These are phyloP conservation scores for Aristolochia fimbriata DNA, from an alignment of 164 flowering plant genomes.

Conservation along the genomic window DNA sequence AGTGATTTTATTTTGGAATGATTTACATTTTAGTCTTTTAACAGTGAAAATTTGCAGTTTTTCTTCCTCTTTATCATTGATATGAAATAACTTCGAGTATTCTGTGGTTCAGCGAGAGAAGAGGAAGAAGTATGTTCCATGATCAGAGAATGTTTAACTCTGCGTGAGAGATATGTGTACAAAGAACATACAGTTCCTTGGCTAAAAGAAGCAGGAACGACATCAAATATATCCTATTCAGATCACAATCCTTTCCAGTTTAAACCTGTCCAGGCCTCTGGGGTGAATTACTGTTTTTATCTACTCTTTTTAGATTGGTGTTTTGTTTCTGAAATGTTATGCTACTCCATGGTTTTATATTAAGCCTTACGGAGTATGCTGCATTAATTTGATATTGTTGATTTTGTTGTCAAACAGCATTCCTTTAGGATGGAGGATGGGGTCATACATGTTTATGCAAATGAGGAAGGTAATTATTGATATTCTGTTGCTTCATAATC, in stretches of 20 bases:
- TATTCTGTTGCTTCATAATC: neutral
- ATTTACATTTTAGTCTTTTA: too few species aligned
- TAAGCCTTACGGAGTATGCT: neutral
- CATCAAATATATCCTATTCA: conserved; percentile 91
- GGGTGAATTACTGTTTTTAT: conserved; percentile 37
- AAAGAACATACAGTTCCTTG: conserved; percentile 84
- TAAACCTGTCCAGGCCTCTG: conserved; percentile 58
- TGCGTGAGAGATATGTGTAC: conserved; percentile 76
- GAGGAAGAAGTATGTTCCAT: conserved; percentile 66
- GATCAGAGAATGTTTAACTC: conserved; percentile 78
- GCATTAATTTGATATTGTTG: too few species aligned
- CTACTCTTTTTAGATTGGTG: neutral
- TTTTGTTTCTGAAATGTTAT: neutral
- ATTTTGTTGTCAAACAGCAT: conserved; percentile 44
- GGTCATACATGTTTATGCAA: conserved; percentile 81
- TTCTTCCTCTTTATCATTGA: too few species aligned
- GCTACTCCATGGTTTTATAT: neutral
- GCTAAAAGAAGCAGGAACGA: conserved; percentile 81
- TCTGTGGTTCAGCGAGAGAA: conserved; percentile 43
- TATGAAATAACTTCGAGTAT: too few species aligned
- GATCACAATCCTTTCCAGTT: conserved; percentile 69
- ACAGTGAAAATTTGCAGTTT: too few species aligned
- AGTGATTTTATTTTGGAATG: too few species aligned
- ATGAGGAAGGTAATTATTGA: conserved; percentile 59
- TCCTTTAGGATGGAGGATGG: conserved; percentile 92